Base-by-base conservation (phyloP, 495 filamentous ascomycete genomes). In the Penicillium bovifimosum region DNA sequence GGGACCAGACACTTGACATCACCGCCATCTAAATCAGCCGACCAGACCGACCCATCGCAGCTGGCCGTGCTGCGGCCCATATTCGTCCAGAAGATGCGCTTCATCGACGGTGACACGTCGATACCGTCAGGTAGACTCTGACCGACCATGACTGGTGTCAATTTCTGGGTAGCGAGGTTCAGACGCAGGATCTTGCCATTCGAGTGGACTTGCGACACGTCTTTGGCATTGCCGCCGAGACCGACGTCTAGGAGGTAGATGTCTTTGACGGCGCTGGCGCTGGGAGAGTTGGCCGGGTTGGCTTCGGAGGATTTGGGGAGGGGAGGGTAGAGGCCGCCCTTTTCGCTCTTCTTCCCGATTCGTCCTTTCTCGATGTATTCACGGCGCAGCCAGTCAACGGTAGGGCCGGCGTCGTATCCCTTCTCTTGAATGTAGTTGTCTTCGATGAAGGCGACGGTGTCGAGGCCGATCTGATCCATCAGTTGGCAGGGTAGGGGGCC, bases 51-150 rank as follows among this genome's bases (percentile, higher is more conserved):
- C 7, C 79, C 79, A 59, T 79, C 74, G 36, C 66, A 52, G 9
- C 62, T 51, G 0, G 62, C 59, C 1, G 66, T 61, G 18, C 52
- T 51, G 20, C 44, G 49, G 8, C 79, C 79, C 76, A 81, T 81
- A 49, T 69, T 72, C n/a, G 76, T 77, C 78, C 77, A 81, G 66
- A 75, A 79, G 13, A 83, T 66, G 0, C 67, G 62, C 17, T 66
- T 67, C 0, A 48, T 60, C 2, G 47, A 40, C 0, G 56, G 53
- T 5, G 63, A 67, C 2, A 78, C 48, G 27, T 70, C 77, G 18
- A 80, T 70, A 0, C 77, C 77, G 56, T 81, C 77, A 0, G 79
- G 79, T 3, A 76, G 52, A n/a, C 56, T 53, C 41, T 70, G 69
- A 5, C 60, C 55, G 2, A 56, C 52, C 2, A 67, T 51, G 1